Evolutionary conservation across 31 red algal genomes (phyloP).

Genomic region (Porphyra umbilicalis): DNA sequence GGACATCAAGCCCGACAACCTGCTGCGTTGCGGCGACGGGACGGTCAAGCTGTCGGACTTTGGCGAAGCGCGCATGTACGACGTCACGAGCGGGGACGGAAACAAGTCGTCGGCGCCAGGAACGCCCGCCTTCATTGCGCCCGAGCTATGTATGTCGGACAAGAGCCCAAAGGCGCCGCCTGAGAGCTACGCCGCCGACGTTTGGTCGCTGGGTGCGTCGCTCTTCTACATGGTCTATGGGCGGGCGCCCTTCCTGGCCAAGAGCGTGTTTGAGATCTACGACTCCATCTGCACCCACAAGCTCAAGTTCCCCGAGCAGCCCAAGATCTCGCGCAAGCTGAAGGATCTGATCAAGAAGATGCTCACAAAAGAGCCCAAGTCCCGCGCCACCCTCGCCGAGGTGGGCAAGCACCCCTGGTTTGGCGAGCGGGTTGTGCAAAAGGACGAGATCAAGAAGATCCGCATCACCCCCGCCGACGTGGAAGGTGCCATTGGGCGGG

Average conservation of each 20-base stretch:
- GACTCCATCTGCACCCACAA: constrained; percentile 78
- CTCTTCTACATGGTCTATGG: constrained; percentile 90
- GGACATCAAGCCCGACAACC: constrained; percentile 96
- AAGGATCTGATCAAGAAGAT: constrained; percentile 67
- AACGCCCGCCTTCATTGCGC: constrained; percentile 89
- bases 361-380: constrained; percentile 65
- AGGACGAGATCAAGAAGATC: constrained; percentile 59
- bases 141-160: constrained; percentile 82
- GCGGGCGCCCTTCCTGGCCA: constrained; percentile 67
- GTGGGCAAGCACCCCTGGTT: constrained; percentile 69
- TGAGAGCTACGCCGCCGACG: constrained; percentile 67
- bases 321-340: constrained; percentile 60
- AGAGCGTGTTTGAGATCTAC: constrained; percentile 83
- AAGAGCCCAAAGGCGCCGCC: constrained; percentile 58
- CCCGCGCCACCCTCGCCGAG: constrained; percentile 40
- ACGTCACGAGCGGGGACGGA: constrained; percentile 33
- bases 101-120: constrained; percentile 37
- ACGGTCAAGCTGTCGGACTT: constrained; percentile 91
- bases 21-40: constrained; percentile 72
- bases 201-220: constrained; percentile 91
- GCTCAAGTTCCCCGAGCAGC: constrained; percentile 64
- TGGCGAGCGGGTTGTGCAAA: constrained; percentile 45
- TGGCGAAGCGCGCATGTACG: constrained; percentile 71
- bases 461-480: constrained; percentile 51
- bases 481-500: constrained; percentile 36